phyloP scores from a whole-genome alignment of 2,329 filamentous ascomycete species.

The Ascosphaera aggregata region DNA sequence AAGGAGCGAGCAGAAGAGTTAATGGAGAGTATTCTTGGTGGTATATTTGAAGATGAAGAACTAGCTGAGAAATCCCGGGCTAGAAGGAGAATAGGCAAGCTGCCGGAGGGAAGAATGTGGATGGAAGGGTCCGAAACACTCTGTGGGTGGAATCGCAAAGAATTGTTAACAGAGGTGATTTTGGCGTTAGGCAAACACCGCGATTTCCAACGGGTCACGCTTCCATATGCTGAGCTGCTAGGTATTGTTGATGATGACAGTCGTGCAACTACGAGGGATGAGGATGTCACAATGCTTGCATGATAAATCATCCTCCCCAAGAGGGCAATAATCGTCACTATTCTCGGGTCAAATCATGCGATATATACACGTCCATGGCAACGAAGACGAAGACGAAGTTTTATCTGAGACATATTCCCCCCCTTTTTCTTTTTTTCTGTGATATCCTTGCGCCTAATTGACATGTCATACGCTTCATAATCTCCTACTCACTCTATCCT shows the following conservation, averaged over 20 bases:
- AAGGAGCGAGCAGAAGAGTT: conserved; percentile 83
- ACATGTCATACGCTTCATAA: too few species aligned
- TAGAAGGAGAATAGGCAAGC: conserved; percentile 17
- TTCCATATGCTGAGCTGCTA: conserved; percentile 74
- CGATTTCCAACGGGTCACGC: conserved; percentile 80
- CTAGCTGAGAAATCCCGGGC: conserved; percentile 24
- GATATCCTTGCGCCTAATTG: too few species aligned
- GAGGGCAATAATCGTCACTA: too few species aligned
- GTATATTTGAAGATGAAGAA: conserved; percentile 34
- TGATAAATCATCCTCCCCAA: too few species aligned
- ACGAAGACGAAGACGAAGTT: too few species aligned
- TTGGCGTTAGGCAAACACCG: conserved; percentile 95
- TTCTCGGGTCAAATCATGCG: too few species aligned
- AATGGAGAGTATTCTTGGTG: conserved; percentile 56
- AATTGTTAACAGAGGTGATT: conserved; percentile 74
- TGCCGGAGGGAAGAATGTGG: conserved; percentile 31
- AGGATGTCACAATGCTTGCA: conserved; percentile 14
- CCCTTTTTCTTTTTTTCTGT: too few species aligned
- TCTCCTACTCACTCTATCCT: too few species aligned
- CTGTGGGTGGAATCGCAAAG: conserved; percentile 76
- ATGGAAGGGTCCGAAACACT: conserved; percentile 44
- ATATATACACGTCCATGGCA: too few species aligned
- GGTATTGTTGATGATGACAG: conserved; percentile 25
- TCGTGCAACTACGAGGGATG: conserved; percentile 6
- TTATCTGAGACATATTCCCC: too few species aligned